Base-by-base conservation (phyloP, 2,329 filamentous ascomycete species). In the Orbilia oligospora region DNA sequence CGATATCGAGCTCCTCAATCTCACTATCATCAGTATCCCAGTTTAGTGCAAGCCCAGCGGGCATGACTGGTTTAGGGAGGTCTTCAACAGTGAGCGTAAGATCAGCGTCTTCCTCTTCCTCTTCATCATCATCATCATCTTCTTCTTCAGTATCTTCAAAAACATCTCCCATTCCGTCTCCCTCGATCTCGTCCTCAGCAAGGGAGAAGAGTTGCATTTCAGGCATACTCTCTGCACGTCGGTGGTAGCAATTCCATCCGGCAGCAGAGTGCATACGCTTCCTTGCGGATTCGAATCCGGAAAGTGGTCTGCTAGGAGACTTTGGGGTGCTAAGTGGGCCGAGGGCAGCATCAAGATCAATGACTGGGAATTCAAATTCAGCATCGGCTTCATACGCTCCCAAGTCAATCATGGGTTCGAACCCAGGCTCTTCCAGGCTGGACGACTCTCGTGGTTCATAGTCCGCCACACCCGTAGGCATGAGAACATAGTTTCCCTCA, bases 271-370 rank as follows among this genome's bases (percentile, higher is more conserved):
- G 93, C 83, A 96, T 88, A 75, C 91, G 89, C 80, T 91, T 87
- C 75, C 92, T 90, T 6, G 90, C 90, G 1, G 90, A 89, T 79
- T 91, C 90, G 88, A 91, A 92, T 76, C 91, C 90, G 1, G 88
- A 86, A 90, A 90, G 10, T 87, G 87, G 36, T 86, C 86, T 1
- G 90, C 86, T 27, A 36, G 76, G 70, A 41, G 76, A 73, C 20
- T 73, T 79, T 20, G 92, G 92, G 0, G 94, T 97, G 82, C 97
- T 96, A 84, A 97, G 97, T 0, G 95, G 94, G 0, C 94, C 94
- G 0, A 98, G 88, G 27, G 95, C 96, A 18, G 94, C 95, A 85
- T 99, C 96, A 49, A 99, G 86, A 84, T 99, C 96, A 80, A 99
- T 97, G 84, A 97, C 91, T 6, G 92, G 91, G 82, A 90, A 93